Conservation (phyloP, 805 yeast genomes). For the Kluyveromyces siamensis region DNA sequence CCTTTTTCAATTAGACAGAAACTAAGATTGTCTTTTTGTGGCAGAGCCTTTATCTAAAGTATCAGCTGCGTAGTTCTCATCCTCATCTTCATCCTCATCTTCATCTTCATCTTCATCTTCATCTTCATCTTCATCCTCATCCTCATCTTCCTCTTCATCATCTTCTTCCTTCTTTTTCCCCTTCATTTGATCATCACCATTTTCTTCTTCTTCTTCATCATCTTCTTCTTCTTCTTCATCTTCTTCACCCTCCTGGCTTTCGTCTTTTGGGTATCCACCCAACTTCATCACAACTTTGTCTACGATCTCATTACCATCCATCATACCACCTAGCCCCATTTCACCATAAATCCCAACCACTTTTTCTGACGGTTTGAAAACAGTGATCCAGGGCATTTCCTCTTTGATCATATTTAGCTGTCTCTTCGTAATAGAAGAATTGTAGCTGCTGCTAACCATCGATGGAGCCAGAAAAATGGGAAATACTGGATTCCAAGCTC, state of each 20-base stretch:
- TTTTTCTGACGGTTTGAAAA: constrained; percentile 91
- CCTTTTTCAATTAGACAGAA: not conserved
- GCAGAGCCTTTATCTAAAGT: not conserved
- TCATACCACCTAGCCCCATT: constrained; percentile 99
- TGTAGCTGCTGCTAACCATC: constrained; percentile 89
- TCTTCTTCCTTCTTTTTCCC: constrained; percentile 42
- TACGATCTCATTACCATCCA: constrained; percentile 93
- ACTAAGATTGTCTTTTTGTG: not conserved
- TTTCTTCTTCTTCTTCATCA: constrained; percentile 27
- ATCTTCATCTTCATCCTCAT: constrained; percentile 36
- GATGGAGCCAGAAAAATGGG: constrained; percentile 92
- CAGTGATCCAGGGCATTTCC: constrained; percentile 92
- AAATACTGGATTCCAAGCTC: constrained; percentile 92
- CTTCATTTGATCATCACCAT: constrained; percentile 25
- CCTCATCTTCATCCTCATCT: constrained; percentile 34
- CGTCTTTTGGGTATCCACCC: constrained; percentile 51
- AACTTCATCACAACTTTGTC: constrained; percentile 71
- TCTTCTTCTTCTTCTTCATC: constrained; percentile 36
- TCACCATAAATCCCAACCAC: constrained; percentile 91
- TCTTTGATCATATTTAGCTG: constrained; percentile 70
- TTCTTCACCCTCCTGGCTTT: constrained; percentile 39
- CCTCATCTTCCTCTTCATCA: constrained; percentile 37
- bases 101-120: constrained; percentile 39
- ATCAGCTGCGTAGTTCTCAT: constrained; percentile 21
- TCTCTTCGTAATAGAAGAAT: constrained; percentile 77